These are phyloP conservation scores for Stropharia rugosoannulata DNA, from an alignment of 768 basidiomycete genomes.

Conservation along the genomic window DNA sequence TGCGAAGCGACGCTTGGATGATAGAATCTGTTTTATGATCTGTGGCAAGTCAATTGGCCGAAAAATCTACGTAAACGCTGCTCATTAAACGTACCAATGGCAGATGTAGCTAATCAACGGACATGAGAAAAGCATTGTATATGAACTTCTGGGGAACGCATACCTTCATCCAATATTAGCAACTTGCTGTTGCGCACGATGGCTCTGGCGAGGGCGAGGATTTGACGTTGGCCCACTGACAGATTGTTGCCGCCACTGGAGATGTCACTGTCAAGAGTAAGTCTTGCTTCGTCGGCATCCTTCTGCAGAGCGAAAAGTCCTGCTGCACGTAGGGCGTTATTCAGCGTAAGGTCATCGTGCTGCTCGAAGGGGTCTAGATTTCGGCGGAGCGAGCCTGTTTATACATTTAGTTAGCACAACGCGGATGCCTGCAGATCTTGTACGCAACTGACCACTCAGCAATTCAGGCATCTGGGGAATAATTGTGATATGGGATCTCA, in stretches of 20 bases:
- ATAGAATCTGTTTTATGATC: constrained; percentile 64
- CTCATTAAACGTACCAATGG: constrained; percentile 34
- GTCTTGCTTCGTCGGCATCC: constrained; percentile 45
- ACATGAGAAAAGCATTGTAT: neutral
- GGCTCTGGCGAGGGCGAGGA: constrained; percentile 63
- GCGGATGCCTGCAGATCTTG: neutral
- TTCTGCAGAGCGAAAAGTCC: constrained; percentile 35
- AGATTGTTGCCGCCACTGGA: constrained; percentile 63
- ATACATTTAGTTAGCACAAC: neutral
- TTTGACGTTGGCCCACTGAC: constrained; percentile 73
- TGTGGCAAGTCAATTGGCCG: constrained; percentile 10
- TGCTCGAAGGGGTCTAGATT: constrained; percentile 68
- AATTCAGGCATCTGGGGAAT: constrained; percentile 46
- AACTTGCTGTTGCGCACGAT: constrained; percentile 55
- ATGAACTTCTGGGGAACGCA: constrained; percentile 5
- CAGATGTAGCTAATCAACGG: constrained; percentile 31
- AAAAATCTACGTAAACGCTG: neutral
- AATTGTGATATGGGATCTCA: constrained; percentile 57
- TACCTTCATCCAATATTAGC: constrained; percentile 61
- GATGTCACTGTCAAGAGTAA: constrained; percentile 42
- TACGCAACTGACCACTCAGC: constrained; percentile 20
- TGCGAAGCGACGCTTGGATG: constrained; percentile 67
- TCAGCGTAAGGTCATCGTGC: constrained; percentile 45
- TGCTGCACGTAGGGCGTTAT: constrained; percentile 36
- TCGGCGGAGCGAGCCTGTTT: constrained; percentile 48